phyloP scores from a whole-genome alignment of 768 basidiomycete species.

The Inosperma sp. region DNA sequence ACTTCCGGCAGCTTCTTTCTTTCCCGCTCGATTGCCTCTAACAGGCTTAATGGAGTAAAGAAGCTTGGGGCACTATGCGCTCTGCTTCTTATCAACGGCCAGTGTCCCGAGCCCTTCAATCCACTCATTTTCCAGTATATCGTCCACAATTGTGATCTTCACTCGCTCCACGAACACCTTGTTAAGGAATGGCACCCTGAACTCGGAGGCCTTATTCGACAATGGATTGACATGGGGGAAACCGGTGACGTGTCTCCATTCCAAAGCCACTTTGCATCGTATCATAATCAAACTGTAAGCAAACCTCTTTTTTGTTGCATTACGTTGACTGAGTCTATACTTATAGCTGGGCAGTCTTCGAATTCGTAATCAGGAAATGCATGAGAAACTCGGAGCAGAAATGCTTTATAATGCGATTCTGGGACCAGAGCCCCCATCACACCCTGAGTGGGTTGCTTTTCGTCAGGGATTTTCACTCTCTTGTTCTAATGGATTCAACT shows the following conservation, averaged over 20 bases:
- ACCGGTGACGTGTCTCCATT: background rate
- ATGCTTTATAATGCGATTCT: slow-evolving; percentile 1
- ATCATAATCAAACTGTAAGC: background rate
- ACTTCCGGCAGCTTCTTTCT: too few species aligned
- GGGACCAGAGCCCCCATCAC: background rate
- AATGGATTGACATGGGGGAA: background rate
- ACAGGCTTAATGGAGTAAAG: background rate
- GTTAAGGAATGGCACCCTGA: background rate
- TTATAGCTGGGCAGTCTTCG: background rate
- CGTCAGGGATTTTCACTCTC: background rate
- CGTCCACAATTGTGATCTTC: background rate
- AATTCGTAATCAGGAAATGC: background rate
- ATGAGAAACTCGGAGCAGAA: background rate
- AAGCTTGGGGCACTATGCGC: background rate
- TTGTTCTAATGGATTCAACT: background rate
- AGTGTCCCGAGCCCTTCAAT: slow-evolving; percentile 1
- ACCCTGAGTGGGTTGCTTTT: background rate
- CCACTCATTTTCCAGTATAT: background rate
- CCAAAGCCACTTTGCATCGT: background rate
- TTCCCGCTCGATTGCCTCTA: background rate
- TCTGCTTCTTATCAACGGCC: background rate
- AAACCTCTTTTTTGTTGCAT: background rate
- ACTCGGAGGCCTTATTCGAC: background rate
- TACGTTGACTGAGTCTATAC: too few species aligned
- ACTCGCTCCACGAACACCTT: background rate